Evolutionary conservation across 1,284 basidiomycete genomes (phyloP).

Genomic region (Megacollybia platyphylla): DNA sequence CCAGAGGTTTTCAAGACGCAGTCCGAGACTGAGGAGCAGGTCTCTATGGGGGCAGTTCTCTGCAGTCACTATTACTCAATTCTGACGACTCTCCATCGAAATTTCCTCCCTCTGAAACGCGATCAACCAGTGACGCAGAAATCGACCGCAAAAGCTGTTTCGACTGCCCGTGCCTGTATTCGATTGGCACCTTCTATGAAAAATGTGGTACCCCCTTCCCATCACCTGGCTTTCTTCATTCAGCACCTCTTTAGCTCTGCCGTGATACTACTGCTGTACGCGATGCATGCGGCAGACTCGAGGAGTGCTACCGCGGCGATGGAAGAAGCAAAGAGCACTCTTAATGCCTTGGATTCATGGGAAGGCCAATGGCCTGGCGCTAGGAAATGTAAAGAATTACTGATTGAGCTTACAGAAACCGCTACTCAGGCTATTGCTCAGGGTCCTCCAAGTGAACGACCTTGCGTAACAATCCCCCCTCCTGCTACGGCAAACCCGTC

Average conservation of each 20-base stretch:
- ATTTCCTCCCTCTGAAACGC: conserved; percentile 66
- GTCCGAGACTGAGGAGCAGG: conserved; percentile 61
- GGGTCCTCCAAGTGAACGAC: conserved; percentile 13
- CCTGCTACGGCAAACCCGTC: conserved; percentile 20
- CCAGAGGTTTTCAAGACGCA: conserved; percentile 62
- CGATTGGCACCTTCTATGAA: conserved; percentile 77
- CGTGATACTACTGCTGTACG: conserved; percentile 77
- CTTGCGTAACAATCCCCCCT: conserved; percentile 14
- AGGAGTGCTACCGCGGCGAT: conserved; percentile 61
- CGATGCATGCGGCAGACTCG: conserved; percentile 71
- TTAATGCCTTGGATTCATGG: conserved; percentile 65
- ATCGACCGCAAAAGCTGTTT: conserved; percentile 66
- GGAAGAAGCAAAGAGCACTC: conserved; percentile 69
- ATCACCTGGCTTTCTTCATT: conserved; percentile 84
- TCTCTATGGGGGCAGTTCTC: conserved; percentile 78
- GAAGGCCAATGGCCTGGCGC: conserved; percentile 86
- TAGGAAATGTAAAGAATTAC: conserved; percentile 71
- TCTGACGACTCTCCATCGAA: conserved; percentile 79
- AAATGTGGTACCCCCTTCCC: conserved; percentile 75
- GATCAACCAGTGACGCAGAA: conserved; percentile 53
- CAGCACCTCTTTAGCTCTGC: conserved; percentile 87
- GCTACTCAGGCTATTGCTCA: conserved; percentile 52
- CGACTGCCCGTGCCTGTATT: conserved; percentile 71
- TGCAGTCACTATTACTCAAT: conserved; percentile 86
- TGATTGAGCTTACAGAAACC: conserved; percentile 55